Base-by-base conservation (phyloP, 2,329 filamentous ascomycete genomes). In the Keithomyces neogunnii region DNA sequence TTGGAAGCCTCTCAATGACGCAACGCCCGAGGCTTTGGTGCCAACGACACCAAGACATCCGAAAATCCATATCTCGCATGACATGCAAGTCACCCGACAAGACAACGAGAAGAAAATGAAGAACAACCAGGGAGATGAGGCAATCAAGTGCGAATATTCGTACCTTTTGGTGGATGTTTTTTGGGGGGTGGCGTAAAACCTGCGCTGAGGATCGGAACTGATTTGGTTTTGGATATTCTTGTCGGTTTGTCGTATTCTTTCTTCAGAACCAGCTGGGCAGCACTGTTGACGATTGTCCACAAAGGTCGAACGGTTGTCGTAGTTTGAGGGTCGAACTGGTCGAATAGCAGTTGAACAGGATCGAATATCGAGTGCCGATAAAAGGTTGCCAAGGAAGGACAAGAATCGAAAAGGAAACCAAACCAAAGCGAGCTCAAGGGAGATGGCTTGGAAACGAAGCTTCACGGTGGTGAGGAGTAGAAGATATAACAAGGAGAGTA, bases 201-300 rank as follows among this genome's bases (percentile, higher is more conserved):
- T 42, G 5, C 13, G 19, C 28, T 30, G 40, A 26, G 3, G 28
- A 30, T 42, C 5, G 10, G 19, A 7, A 3, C 26, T 19, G 32
- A 26, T 19, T 9, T 39, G 29, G 29, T 33, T 48, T 38, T 26
- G 35, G 26, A 45, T 36, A 35, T 50, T 52, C 42, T 51, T 35
- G 33, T 19, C 29, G 40, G 19, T 19, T 19, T 19, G 19, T 19
- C 19, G 19, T 19, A 19, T 19, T 19, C 19, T 19, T 19, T 50
- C 51, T 55, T 58, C 58, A 59, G 55, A 54, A 59, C 57, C 57
- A 57, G 58, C 55, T 57, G 58, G 53, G 49, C 50, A 52, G 49
- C 42, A 45, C 53, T 53, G 48, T 49, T 54, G 46, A 43, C 31
- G n/a, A 5, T 45, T 35, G 5, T 38, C 47, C 26, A 45, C 26